Evolutionary conservation across 2,329 filamentous ascomycete genomes (phyloP).

Genomic region (Helminthosporium solani): DNA sequence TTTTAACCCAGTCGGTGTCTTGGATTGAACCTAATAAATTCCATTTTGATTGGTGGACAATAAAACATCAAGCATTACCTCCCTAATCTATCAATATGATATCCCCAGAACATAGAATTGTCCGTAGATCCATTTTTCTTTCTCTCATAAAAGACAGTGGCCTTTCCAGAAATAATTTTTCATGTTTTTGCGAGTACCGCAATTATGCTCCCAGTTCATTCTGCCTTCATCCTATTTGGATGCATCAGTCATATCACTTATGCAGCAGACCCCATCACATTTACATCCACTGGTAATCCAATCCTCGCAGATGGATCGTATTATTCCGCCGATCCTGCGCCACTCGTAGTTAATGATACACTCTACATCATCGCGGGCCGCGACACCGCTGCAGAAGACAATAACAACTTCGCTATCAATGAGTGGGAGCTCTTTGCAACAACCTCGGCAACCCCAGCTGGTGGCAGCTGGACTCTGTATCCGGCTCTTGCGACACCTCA

Average conservation of each 20-base stretch:
- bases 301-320: conserved; percentile 42
- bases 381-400: conserved; percentile 31
- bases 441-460: conserved; percentile 27
- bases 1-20: neutral
- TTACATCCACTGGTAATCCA: conserved; percentile 32
- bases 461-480: conserved; percentile 39
- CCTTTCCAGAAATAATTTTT: no score
- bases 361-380: conserved; percentile 43
- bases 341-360: conserved; percentile 40
- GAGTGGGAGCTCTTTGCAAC: conserved; percentile 41
- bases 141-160: no score
- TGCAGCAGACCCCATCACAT: no score
- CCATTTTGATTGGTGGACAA: neutral
- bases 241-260: no score
- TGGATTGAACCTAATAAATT: neutral
- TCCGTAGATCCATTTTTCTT: no score
- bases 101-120: no score
- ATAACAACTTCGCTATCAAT: conserved; percentile 41
- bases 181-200: no score
- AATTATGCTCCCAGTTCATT: no score
- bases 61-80: neutral
- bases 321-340: conserved; percentile 45
- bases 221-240: no score
- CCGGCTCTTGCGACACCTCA: conserved; percentile 34
- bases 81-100: neutral